Evolutionary conservation across 2,329 filamentous ascomycete genomes (phyloP).

Genomic region (Pseudogymnoascus sp.): DNA sequence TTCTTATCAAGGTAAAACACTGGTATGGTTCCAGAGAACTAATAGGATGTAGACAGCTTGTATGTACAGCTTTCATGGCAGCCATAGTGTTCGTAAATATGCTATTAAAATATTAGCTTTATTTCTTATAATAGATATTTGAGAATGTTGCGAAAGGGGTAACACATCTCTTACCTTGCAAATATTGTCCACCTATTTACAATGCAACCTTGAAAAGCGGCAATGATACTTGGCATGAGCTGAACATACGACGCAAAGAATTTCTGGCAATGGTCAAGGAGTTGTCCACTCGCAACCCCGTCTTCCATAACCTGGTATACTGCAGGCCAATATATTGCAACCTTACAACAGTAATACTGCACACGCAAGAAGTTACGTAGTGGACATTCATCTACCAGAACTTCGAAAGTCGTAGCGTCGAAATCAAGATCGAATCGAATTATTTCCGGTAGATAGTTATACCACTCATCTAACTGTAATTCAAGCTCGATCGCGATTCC

Average conservation of each 20-base stretch:
- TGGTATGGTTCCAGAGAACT: neutral
- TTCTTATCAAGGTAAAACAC: neutral
- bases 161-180: slow-evolving; percentile 4
- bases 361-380: slow-evolving; percentile 15
- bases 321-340: slow-evolving; percentile 26
- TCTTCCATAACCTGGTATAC: slow-evolving; percentile 19
- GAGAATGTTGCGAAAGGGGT: neutral
- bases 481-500: slow-evolving; percentile 26
- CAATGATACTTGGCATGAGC: slow-evolving; percentile 15
- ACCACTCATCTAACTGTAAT: slow-evolving; percentile 30
- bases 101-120: neutral
- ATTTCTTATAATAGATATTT: neutral
- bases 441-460: slow-evolving; percentile 23
- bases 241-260: slow-evolving; percentile 19
- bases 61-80: neutral
- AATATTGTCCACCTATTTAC: slow-evolving; percentile 15
- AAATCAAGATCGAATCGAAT: slow-evolving; percentile 21
- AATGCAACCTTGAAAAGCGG: slow-evolving; percentile 14
- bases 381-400: neutral
- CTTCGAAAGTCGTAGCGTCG: slow-evolving; percentile 10
- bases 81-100: slow-evolving; percentile 10
- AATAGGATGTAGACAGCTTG: neutral
- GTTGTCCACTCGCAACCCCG: slow-evolving; percentile 5
- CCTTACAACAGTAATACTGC: slow-evolving; percentile 25
- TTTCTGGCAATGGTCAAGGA: slow-evolving; percentile 15